phyloP scores from a whole-genome alignment of 345 rosid genomes.

The Diplotaxis tenuifolia region DNA sequence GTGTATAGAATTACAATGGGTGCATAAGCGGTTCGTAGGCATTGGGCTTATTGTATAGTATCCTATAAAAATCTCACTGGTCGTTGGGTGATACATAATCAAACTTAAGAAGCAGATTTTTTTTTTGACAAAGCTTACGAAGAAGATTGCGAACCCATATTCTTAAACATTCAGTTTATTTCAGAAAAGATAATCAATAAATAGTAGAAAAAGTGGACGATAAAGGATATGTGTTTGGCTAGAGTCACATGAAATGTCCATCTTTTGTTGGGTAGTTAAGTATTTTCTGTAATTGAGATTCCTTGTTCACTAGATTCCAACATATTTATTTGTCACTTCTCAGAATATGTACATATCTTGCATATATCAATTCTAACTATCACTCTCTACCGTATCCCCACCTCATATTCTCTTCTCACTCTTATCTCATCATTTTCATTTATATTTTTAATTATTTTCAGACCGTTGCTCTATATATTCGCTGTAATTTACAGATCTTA shows the following conservation, averaged over 20 bases:
- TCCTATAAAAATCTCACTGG: not conserved
- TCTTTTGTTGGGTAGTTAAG: conserved; percentile 34
- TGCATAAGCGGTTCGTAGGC: not conserved
- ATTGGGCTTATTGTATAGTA: not conserved
- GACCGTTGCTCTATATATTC: not conserved
- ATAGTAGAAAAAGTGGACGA: conserved; percentile 22
- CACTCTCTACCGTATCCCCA: conserved; percentile 29
- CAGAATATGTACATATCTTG: conserved; percentile 19
- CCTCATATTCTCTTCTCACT: conserved; percentile 21
- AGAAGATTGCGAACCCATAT: not conserved
- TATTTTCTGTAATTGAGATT: conserved; percentile 16
- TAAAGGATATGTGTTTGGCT: conserved; percentile 30
- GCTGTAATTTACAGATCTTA: conserved; percentile 5
- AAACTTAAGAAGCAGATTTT: no score
- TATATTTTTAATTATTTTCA: not conserved
- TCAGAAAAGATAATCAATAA: not conserved
- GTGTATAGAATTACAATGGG: not conserved
- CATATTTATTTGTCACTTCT: conserved; percentile 22
- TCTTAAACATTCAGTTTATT: not conserved
- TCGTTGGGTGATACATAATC: not conserved
- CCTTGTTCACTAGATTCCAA: conserved; percentile 32
- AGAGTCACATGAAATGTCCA: conserved; percentile 37
- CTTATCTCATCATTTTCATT: conserved; percentile 8
- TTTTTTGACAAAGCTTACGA: not conserved
- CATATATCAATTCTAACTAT: conserved; percentile 32